phyloP scores from a whole-genome alignment of 352 stramenopile species.

The Globisporangium heterothallicum region DNA sequence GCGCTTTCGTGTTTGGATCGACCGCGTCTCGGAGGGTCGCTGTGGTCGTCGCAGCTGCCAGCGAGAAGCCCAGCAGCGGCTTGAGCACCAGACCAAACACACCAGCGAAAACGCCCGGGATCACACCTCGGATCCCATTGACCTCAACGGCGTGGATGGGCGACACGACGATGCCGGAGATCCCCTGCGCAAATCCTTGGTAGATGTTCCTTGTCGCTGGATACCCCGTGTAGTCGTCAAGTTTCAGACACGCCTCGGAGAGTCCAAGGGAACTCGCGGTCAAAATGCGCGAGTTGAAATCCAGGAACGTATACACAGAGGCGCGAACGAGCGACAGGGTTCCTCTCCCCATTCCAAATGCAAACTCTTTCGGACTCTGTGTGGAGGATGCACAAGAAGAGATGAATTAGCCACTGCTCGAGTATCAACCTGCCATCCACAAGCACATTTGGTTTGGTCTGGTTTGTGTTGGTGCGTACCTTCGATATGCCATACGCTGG shows the following conservation, averaged over 20 bases:
- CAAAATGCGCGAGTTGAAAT: conserved; percentile 86
- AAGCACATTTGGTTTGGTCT: not conserved
- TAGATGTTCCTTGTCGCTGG: conserved; percentile 83
- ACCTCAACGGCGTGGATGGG: conserved; percentile 82
- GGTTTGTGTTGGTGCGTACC: too few relatives aligned
- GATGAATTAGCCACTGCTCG: not conserved
- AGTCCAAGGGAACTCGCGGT: conserved; percentile 74
- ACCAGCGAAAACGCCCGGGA: conserved; percentile 73
- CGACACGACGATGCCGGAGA: conserved; percentile 78
- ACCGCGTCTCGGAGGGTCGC: conserved; percentile 73
- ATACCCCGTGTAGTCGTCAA: conserved; percentile 87
- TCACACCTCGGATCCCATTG: conserved; percentile 65
- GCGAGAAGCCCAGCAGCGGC: conserved; percentile 68
- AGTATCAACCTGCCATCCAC: not conserved
- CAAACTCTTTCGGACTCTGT: conserved; percentile 77
- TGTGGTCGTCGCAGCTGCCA: conserved; percentile 66
- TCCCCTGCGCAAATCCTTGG: conserved; percentile 79
- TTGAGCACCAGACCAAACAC: conserved; percentile 81
- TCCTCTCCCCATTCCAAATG: conserved; percentile 69
- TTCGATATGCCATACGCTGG: conserved; percentile 74
- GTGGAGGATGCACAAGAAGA: not conserved
- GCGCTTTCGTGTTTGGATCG: conserved; percentile 73
- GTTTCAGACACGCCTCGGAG: conserved; percentile 78
- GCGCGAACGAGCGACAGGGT: conserved; percentile 79
- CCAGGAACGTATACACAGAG: conserved; percentile 81